Base-by-base conservation (phyloP, 2,329 filamentous ascomycete species). In the Alternaria brassicicola region DNA sequence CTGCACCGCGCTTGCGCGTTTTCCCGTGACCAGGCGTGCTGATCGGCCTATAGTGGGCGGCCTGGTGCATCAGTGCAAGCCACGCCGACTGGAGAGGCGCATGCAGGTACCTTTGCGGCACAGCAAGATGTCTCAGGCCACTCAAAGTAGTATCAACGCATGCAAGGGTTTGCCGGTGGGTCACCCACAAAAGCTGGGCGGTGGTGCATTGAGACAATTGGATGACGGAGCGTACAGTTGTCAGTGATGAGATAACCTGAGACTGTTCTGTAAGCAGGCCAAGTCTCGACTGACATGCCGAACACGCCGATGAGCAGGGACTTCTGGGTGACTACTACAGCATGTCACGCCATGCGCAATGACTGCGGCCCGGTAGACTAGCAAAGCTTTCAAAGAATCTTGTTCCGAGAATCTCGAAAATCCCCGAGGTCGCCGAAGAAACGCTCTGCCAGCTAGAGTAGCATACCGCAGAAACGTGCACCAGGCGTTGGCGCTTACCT, bases 11-110 rank as follows among this genome's bases (percentile, higher is more conserved):
- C 46, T 41, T 46, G 28, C 59, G 59, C 63, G 63, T 41, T 50
- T 9, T 36, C 64, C 49, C 62, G 62, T 65, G 64, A 66, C 51
- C 54, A 59, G 62, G 62, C 64, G 59, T 55, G 15, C n/a, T 55
- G 39, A 41, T 47, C 41, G 48, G 55, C 59, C 59, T 59, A 60
- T 53, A 33, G 43, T 41, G 55, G 54, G 52, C 42, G 46, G 55
- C 47, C 54, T 54, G 15, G 49, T 30, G 52, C 49, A 52, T 45
- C 48, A 25, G 36, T 38, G 54, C 23, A 50, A 46, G 52, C 47
- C 35, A 41, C 42, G 33, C 28, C 43, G 42, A 28, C 52, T 19
- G 7, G 19, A 52, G n/a, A n/a, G n/a, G 19, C 33, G 36, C 52
- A 55, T 55, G 52, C 52, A 55, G 52, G 52, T 48, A 33, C 52